Evolutionary conservation across 2,329 filamentous ascomycete species (phyloP).

Genomic region (Biscogniauxia marginata): DNA sequence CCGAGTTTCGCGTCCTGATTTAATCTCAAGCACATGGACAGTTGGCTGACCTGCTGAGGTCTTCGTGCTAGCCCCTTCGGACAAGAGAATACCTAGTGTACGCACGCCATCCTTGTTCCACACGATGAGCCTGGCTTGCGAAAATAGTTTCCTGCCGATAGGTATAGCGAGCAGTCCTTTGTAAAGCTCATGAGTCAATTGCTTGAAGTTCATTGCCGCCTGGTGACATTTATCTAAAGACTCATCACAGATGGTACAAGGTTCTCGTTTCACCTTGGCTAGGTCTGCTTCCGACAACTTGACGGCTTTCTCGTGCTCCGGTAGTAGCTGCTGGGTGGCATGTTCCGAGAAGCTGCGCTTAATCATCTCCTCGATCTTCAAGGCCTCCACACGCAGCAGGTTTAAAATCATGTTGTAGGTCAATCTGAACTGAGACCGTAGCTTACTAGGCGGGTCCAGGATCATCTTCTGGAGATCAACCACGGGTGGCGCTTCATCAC

Average conservation of each 20-base stretch:
- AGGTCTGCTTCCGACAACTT: conserved; percentile 89
- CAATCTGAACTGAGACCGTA: conserved; percentile 91
- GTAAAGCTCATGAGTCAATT: conserved; percentile 79
- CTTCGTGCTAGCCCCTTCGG: conserved; percentile 69
- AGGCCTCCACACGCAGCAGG: conserved; percentile 85
- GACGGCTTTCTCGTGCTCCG: conserved; percentile 93
- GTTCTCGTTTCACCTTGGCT: conserved; percentile 82
- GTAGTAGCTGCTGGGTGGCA: conserved; percentile 88
- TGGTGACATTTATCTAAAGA: conserved; percentile 80
- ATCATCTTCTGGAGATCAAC: conserved; percentile 89
- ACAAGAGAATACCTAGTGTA: conserved; percentile 75
- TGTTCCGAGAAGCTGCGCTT: conserved; percentile 99
- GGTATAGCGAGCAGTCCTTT: conserved; percentile 75
- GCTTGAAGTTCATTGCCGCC: conserved; percentile 75
- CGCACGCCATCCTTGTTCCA: conserved; percentile 83
- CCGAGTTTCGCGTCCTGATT: conserved; percentile 63
- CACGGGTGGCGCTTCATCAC: conserved; percentile 85
- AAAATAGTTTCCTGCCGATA: conserved; percentile 77
- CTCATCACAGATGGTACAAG: conserved; percentile 77
- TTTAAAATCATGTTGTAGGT: conserved; percentile 99
- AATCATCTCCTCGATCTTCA: conserved; percentile 99
- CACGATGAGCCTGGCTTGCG: conserved; percentile 72
- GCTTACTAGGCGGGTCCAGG: conserved; percentile 88
- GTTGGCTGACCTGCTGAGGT: conserved; percentile 57
- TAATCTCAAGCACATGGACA: conserved; percentile 77